These are phyloP conservation scores for Podospora pseudoanserina DNA, from an alignment of 495 filamentous ascomycete genomes.

Conservation along the genomic window DNA sequence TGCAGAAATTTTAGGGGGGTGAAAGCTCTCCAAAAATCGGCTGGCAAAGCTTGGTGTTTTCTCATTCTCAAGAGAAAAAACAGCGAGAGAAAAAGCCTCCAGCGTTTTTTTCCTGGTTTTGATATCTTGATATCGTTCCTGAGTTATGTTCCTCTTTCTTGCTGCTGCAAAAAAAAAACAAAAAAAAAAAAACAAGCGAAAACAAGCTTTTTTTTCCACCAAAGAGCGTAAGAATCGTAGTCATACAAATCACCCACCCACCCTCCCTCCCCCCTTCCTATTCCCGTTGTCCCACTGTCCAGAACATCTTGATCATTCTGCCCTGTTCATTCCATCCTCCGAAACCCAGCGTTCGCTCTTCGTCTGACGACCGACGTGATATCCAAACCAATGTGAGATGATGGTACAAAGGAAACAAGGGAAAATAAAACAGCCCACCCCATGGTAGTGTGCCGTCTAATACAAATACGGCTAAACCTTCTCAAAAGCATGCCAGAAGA, in stretches of 20 bases:
- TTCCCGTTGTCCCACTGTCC: not conserved
- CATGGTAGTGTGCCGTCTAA: not conserved
- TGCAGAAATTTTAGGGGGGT: not conserved
- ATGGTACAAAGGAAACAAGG: not conserved
- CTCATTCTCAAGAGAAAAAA: not conserved
- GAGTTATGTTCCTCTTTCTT: not conserved
- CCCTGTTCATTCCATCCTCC: not conserved
- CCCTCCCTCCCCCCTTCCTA: not conserved
- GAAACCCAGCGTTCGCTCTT: not conserved
- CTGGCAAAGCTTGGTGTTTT: not conserved
- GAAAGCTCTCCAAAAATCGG: not conserved
- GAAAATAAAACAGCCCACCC: not conserved
- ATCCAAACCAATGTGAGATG: not conserved
- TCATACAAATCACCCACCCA: conserved; percentile 5
- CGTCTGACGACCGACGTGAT: not conserved
- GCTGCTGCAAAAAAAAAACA: too few relatives aligned
- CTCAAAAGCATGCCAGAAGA: not conserved
- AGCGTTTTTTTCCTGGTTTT: not conserved
- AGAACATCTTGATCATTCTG: not conserved
- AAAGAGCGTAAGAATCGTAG: conserved; percentile 21
- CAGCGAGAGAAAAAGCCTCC: conserved; percentile 1
- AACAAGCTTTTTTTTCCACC: not conserved
- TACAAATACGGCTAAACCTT: not conserved
- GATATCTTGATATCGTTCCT: not conserved
- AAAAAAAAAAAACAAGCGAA: too few relatives aligned